Base-by-base conservation (phyloP, 768 basidiomycete species). In the Scleroderma citrinum region DNA sequence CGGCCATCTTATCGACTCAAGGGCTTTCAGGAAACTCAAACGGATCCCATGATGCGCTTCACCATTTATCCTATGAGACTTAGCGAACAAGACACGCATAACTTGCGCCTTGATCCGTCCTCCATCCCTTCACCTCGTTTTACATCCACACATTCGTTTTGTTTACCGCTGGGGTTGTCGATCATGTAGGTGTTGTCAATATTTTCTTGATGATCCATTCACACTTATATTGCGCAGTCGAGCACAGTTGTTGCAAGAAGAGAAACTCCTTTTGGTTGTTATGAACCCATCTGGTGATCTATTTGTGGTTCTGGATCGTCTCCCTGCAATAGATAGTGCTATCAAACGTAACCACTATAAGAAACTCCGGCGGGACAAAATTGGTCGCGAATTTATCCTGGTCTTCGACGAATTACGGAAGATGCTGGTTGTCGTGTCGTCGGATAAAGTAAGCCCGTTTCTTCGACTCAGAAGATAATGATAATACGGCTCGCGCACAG, bases 351-450 rank as follows among this genome's bases (percentile, higher is more conserved):
- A 56, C 4, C 20, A 24, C 7, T 56, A 63, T 32, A 69, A 68
- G 43, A 34, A 17, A 1, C 55, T 78, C 13, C 62, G 65, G 38
- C 65, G 64, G 5, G 68, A 71, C 44, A 75, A 72, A 52, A 63
- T 76, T 19, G 76, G 73, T 1, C 61, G 71, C 26, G 20, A 23
- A 3, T 60, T 67, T 34, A 23, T 75, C 5, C 42, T 78, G 2
- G 66, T 76, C 0, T 77, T 70, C 50, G 76, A 80, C 48, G 77
- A 80, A 54, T 58, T 63, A 5, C 73, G 68, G 49, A 67, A 74
- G 4, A 66, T 75, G 57, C 59, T 81, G 21, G 67, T 69, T 1
- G 46, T 78, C 4, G 73, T 73, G 50, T 59, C 68, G 7, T 56
- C 66, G 5, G 57, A 56, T 1, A 75, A 71, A 63, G 76, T 75